Conservation (phyloP, 306 rosid species). For the Quercus ilex region DNA sequence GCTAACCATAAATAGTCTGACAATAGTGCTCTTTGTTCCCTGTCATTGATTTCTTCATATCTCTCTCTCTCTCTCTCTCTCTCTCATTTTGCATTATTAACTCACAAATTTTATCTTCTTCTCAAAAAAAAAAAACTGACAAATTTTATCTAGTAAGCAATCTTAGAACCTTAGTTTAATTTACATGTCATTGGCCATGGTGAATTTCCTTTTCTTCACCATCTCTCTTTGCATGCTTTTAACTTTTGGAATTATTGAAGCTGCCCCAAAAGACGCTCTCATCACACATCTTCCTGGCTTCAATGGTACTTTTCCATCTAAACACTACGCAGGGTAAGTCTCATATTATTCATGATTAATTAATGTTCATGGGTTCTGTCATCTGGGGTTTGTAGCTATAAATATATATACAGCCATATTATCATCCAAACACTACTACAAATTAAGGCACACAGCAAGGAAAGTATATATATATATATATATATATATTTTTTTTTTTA, state of each 20-base stretch:
- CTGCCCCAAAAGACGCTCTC: constrained; percentile 27
- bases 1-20: background rate
- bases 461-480: too few relatives aligned
- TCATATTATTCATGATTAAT: background rate
- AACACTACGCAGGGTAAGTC: constrained; percentile 40
- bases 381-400: background rate
- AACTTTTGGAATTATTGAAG: constrained; percentile 3
- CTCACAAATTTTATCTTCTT: background rate
- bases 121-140: background rate
- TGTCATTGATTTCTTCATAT: constrained; percentile 6
- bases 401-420: background rate
- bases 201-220: background rate
- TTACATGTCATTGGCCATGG: constrained; percentile 1
- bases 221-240: constrained; percentile 4
- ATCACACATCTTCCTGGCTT: constrained; percentile 45
- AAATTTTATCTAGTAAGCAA: background rate
- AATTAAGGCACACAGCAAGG: too few relatives aligned
- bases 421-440: background rate
- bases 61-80: background rate
- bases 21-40: background rate
- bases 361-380: background rate
- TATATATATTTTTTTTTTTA: background rate
- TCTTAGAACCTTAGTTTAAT: background rate
- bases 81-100: background rate
- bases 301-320: constrained; percentile 33